Percentiles rank a stretch among this genome's conserved stretches.
Evolutionary conservation across 805 yeast genomes (phyloP).

Genomic region (Debaryomyces prosopidis): DNA sequence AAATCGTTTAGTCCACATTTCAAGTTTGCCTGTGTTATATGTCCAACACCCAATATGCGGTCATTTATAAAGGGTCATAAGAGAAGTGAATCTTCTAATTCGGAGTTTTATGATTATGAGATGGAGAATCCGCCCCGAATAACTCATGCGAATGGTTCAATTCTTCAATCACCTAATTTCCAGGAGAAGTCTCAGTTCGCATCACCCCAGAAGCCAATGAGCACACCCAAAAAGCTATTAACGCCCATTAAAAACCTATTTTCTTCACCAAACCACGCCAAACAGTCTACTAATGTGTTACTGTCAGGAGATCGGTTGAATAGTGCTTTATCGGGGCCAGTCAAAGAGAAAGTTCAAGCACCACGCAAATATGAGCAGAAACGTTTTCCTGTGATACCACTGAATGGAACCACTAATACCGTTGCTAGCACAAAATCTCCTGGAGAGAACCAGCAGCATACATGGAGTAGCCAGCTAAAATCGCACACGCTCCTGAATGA

Average conservation of each 20-base stretch:
- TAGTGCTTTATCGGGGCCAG: constrained; percentile 6
- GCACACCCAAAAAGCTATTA: constrained; percentile 38
- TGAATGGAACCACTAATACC: background rate
- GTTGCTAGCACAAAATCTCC: background rate
- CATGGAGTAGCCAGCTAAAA: background rate
- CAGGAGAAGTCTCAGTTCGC: constrained; percentile 17
- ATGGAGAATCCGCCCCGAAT: constrained; percentile 4
- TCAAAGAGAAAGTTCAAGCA: background rate
- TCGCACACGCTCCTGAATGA: background rate
- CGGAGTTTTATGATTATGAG: constrained; percentile 6
- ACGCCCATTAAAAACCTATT: constrained; percentile 38
- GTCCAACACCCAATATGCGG: constrained; percentile 16
- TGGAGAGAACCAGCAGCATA: background rate
- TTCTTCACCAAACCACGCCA: constrained; percentile 17
- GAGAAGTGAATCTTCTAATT: constrained; percentile 16
- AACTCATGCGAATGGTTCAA: constrained; percentile 11
- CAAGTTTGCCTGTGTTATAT: too few relatives aligned
- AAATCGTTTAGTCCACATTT: too few relatives aligned
- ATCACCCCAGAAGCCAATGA: constrained; percentile 18
- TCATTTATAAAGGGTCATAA: constrained; percentile 30
- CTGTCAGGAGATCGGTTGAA: constrained; percentile 8
- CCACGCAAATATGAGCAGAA: background rate
- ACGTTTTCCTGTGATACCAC: background rate
- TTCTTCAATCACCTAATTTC: constrained; percentile 20
- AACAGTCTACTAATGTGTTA: constrained; percentile 3